Base-by-base conservation (phyloP, 2,329 filamentous ascomycete genomes). In the Aspergillus sp. region DNA sequence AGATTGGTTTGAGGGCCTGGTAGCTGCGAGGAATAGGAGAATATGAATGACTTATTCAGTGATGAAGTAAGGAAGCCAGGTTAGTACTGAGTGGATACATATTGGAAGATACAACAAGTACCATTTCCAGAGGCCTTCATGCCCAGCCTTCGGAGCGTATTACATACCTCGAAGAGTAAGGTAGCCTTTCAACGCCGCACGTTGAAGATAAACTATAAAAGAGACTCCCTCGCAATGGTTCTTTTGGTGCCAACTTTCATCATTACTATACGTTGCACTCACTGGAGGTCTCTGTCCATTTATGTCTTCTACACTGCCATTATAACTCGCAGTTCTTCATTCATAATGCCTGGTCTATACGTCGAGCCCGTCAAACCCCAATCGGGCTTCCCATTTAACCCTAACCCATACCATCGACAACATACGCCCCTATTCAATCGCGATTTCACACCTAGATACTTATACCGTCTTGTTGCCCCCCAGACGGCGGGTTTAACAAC, bases 401-500 rank as follows among this genome's bases (percentile, higher is more conserved):
- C 54, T 2, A 31, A 33, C 17, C 12, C 25, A 3, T 37, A 31
- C 11, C 35, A 53, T 5, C 21, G 8, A 25, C 5, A n/a, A 15
- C 27, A 52, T 31, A 51, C 47, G 19, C 50, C 53, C 9, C 44
- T 43, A 1, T 45, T 59, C 44, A 43, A 56, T 41, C 7, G 14
- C 2, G 35, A 44, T 6, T 55, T 55, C 2, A 49, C 33, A 14
- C 56, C 59, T 5, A 43, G 50, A 37, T 61, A 57, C 25, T 21
- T 61, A 3, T 61, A 54, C 23, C 35, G 50, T 4, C 52, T 59
- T 3, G 45, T 56, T 12, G 56, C 57, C 3, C 51, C 59, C 4
- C 25, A 19, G n/a, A 27, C 53, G 7, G 47, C 46, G 3, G 51
- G 53, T 6, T 31, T 15, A 31, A 52, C 40, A 3, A 52, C 46